Conservation (phyloP, 768 basidiomycete species). For the Mrakia frigida region DNA sequence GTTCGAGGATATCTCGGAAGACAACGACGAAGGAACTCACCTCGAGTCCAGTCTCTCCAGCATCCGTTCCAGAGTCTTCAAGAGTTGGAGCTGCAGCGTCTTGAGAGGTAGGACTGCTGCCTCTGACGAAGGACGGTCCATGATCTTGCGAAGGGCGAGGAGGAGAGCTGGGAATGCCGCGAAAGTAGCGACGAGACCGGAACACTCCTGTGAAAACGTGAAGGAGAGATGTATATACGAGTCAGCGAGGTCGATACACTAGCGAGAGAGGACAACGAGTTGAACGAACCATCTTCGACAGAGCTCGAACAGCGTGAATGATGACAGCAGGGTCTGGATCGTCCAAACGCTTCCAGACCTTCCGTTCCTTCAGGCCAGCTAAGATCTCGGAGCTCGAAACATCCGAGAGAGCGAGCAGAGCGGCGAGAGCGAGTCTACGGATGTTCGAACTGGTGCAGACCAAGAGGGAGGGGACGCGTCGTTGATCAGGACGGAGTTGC, state of each 20-base stretch:
- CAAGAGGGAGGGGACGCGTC: not conserved
- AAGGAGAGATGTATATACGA: not conserved
- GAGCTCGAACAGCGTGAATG: constrained; percentile 9
- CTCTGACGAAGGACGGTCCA: not conserved
- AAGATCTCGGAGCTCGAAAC: constrained; percentile 50
- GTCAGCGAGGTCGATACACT: not conserved
- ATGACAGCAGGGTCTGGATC: constrained; percentile 2
- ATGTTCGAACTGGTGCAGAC: constrained; percentile 52
- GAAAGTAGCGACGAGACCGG: not conserved
- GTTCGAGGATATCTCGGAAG: not conserved
- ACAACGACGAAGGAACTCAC: not conserved
- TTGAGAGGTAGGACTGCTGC: not conserved
- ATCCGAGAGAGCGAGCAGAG: constrained; percentile 54
- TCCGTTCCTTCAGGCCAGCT: constrained; percentile 44
- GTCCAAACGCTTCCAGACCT: constrained; percentile 28
- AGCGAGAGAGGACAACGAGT: not conserved
- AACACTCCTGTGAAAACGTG: not conserved
- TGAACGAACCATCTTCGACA: constrained; percentile 2
- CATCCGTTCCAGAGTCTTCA: not conserved
- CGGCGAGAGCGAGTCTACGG: constrained; percentile 59
- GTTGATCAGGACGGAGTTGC: not conserved
- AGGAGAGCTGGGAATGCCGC: not conserved
- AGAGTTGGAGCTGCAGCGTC: not conserved
- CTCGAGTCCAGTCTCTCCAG: not conserved
- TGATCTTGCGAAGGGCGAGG: not conserved